Evolutionary conservation across 129 eudicot species (phyloP).

Genomic region (Solidago caesia): DNA sequence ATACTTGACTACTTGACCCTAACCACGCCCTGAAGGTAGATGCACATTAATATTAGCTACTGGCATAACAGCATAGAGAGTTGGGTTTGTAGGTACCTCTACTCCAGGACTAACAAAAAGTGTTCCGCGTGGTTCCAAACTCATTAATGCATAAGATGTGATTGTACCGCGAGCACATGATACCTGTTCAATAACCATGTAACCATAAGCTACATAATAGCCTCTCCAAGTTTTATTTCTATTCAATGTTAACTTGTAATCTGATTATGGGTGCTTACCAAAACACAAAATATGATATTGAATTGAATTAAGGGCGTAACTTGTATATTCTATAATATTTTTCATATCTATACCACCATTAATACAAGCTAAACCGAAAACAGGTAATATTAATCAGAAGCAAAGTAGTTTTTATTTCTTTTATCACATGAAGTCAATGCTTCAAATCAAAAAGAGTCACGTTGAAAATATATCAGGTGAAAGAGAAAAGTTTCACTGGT

Average conservation of each 20-base stretch:
- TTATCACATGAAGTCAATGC: neutral
- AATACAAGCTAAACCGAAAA: slow-evolving; percentile 1
- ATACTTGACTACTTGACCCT: neutral
- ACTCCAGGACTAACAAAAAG: slow-evolving; percentile 90
- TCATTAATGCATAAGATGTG: slow-evolving; percentile 81
- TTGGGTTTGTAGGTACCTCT: slow-evolving; percentile 49
- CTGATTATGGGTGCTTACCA: neutral
- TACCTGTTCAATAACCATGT: slow-evolving; percentile 51
- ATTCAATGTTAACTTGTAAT: slow-evolving; percentile 5
- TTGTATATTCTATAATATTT: neutral
- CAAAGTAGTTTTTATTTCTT: neutral
- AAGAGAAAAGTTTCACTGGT: neutral
- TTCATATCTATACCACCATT: neutral
- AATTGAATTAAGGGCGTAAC: neutral
- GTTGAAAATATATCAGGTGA: neutral
- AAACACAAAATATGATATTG: neutral
- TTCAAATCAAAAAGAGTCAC: neutral
- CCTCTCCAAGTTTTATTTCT: neutral
- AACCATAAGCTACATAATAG: slow-evolving; percentile 4
- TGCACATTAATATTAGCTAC: neutral
- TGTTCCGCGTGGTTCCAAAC: slow-evolving; percentile 96
- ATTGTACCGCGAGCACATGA: slow-evolving; percentile 80
- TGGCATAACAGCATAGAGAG: neutral
- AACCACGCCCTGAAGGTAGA: neutral
- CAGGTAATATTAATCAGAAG: slow-evolving; percentile 3